Evolutionary conservation across 768 basidiomycete genomes (phyloP).

Genomic region (Exidia glandulosa): DNA sequence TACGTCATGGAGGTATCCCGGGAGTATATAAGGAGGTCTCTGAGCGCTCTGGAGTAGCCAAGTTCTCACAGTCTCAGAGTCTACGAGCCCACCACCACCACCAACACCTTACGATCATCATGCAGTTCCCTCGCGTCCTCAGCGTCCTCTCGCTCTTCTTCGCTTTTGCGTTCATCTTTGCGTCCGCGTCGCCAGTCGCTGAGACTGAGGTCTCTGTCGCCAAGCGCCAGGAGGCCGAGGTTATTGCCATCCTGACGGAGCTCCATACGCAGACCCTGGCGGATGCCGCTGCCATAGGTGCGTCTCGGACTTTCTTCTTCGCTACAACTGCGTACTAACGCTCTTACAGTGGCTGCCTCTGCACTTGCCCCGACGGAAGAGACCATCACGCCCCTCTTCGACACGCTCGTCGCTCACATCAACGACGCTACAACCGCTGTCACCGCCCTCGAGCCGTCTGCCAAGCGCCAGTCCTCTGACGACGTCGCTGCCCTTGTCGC

Average conservation of each 20-base stretch:
- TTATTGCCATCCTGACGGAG: slow-evolving; percentile 11
- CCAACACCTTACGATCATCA: background rate
- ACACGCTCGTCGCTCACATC: slow-evolving; percentile 13
- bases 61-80: background rate
- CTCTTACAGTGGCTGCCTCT: background rate
- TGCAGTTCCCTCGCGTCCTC: slow-evolving; percentile 4
- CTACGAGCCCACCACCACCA: background rate
- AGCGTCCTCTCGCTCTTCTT: slow-evolving; percentile 2
- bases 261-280: slow-evolving; percentile 12
- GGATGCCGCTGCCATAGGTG: slow-evolving; percentile 15
- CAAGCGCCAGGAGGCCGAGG: slow-evolving; percentile 11
- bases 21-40: background rate
- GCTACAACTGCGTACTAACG: slow-evolving; percentile 5
- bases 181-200: background rate
- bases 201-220: background rate
- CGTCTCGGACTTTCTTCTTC: background rate
- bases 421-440: slow-evolving; percentile 14
- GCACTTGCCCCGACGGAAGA: slow-evolving; percentile 11
- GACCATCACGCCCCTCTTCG: slow-evolving; percentile 14
- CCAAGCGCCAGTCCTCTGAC: slow-evolving; percentile 14
- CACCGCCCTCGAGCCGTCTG: slow-evolving; percentile 6
- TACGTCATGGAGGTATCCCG: no score
- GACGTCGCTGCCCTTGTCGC: slow-evolving; percentile 19
- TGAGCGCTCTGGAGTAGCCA: background rate
- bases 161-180: slow-evolving; percentile 1